Evolutionary conservation across 352 stramenopile species (phyloP), one percentile per base, ranked within the genome.

Genomic region (Saprolegnia diclina): DNA sequence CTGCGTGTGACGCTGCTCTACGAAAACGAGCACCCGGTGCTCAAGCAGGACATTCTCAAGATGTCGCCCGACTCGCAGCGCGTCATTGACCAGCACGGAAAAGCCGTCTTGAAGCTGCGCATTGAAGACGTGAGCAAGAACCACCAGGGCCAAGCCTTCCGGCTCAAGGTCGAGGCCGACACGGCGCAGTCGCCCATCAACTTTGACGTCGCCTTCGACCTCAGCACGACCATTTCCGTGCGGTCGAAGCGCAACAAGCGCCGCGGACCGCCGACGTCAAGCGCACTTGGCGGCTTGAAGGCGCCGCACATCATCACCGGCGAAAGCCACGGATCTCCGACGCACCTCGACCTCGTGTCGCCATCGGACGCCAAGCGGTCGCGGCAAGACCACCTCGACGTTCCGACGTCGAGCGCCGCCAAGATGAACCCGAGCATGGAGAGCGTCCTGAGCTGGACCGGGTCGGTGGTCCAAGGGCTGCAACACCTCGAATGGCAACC

Each of bases 81-180:
- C 52, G 91, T 82, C 57, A 97, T 96, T 44, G 86, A 95, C 69
- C 81, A 81, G 45, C 83, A 81, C 0, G 92, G 90, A 1, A 91
- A 91, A 24, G 83, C 87, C 7, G 75, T 87, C 52, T 74, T 98
- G 6, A 91, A 94, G 56, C 80, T 98, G 44, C 85, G 95, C 19
- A 97, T 98, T 24, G 90, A 98, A 71, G 95, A 98, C 73, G 92
- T 98, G 37, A 97, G 88, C 3, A 98, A 98, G 79, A 99, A 98
- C 81, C 94, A 98, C 72, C 95, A 99, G 74, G 91, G 91, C 42
- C 92, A 98, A 75, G 85, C 86, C 9, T 98, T 98, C 73, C 79
- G 85, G 9, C 76, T 98, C 29, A 88, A 97, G 67, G 85, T 98
- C 11, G 88, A 93, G 67, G 79, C 93, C 0, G 91, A 97, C 72